Base-by-base conservation (phyloP, 177 flowering plant genomes). In the Vitis hybrid region DNA sequence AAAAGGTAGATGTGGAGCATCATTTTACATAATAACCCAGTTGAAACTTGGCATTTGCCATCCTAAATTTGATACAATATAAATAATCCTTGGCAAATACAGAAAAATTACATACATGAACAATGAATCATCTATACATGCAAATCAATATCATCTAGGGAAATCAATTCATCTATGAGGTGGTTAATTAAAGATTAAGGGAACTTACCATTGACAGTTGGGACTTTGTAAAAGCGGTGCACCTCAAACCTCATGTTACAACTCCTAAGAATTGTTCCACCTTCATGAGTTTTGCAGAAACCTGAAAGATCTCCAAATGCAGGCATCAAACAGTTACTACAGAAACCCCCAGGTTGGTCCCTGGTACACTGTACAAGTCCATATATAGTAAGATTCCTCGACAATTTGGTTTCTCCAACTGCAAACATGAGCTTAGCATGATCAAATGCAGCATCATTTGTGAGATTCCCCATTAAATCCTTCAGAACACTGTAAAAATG, bases 321-420 rank as follows among this genome's bases (percentile, higher is more conserved):
- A 50, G 8, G 4, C 10, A 19, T 20, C 22, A 81, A 71, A 60
- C 82, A 81, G 0, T 1, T 39, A 2, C 8, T 0, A 63, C 86
- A 81, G 57, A 50, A 39, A 10, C 2, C 18, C 22, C 1, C 10
- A 4, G 69, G 39, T 1, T 77, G 50, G 63, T 78, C 84, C 65
- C 67, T 67, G 1, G 79, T 81, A 50, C 83, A 83, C 75, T 81
- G 83, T 4, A 60, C 80, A 14, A 79, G 75, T 2, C 83, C 82
- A 72, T 78, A 81, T 19, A 83, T 20, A 4, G 53, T 73, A 34
- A n/a, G 14, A 16, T 12, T 22, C 1, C 11, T 15, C 1, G 59
- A 20, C 11, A 65, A 50, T 0, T 12, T 45, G 5, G 29, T 16
- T 61, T 79, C 60, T 18, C 74, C 84, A 0, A 73, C 52, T 1